Base-by-base conservation (phyloP, 805 yeast genomes). In the Saturnispora diversa region DNA sequence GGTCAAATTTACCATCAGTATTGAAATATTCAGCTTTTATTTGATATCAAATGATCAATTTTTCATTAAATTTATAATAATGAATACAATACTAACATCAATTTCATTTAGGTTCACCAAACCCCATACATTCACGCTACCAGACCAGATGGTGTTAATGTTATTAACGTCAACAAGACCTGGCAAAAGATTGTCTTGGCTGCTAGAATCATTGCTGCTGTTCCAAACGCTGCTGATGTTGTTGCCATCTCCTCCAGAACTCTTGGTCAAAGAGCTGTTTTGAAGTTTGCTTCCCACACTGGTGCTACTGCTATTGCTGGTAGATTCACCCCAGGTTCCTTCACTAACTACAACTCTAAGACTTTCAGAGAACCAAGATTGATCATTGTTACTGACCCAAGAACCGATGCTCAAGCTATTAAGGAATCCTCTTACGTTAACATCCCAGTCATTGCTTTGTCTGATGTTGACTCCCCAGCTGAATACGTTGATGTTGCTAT, bases 291-390 rank as follows among this genome's bases (percentile, higher is more conserved):
- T 67, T 85, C 96, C 62, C 97, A 92, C 88, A 88, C 97, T 62
- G 97, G 97, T 73, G 96, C 98, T 59, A 90, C 97, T 60, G 88
- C 99, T 69, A 90, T 92, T 75, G 99, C 98, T 62, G 99, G 99
- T 75, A 87, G 99, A 79, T 92, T 92, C 84, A 92, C 98, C 63
- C 99, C 99, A 75, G 99, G 99, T 85, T 81, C 84, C 77, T 92
- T 92, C 92, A 92, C 99, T 70, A 92, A 92, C 80, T 92, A 92
- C 79, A 92, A 90, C 79, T 92, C 98, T 74, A 90, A 97, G 76
- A 86, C 97, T 61, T 92, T 92, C 96, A 92, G 90, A 78, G 99
- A 92, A 80, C 99, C 99, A 80, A 86, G 99, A 78, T 82, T 92
- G 69, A 87, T 92, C 69, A 77, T 92, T 62, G 98, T 92, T 66